Evolutionary conservation across 75 land plant species (phyloP).

Genomic region (Gnetum montanum): DNA sequence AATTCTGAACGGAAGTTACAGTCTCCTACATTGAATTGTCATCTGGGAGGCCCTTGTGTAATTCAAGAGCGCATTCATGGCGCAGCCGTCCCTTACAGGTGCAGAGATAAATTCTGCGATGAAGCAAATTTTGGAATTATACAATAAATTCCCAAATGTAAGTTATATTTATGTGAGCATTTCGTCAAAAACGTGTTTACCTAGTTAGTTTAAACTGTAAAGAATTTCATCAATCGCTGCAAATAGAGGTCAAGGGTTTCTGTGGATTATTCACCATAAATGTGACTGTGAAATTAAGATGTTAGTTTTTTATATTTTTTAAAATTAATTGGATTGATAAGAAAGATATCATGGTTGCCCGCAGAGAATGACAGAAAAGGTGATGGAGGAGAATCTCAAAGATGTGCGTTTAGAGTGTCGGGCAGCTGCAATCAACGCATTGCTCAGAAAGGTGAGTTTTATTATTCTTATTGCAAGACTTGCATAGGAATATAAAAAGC

Average conservation of each 20-base stretch:
- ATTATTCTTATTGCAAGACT: too few species aligned
- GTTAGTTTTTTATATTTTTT: neutral
- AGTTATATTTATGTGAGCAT: neutral
- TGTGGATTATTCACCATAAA: neutral
- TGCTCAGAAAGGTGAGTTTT: conserved; percentile 7
- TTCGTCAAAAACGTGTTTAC: neutral
- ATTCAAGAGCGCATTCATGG: too few species aligned
- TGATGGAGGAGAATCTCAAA: conserved; percentile 8
- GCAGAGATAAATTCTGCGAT: neutral
- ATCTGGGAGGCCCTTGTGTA: too few species aligned
- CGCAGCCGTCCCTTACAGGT: too few species aligned
- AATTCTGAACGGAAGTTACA: too few species aligned
- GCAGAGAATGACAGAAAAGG: conserved; percentile 9
- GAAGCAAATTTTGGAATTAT: conserved; percentile 5
- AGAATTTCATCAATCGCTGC: neutral
- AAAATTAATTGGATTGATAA: neutral
- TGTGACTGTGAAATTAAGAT: neutral
- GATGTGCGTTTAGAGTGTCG: neutral
- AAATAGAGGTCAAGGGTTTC: neutral
- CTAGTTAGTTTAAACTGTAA: neutral
- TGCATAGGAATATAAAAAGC: too few species aligned
- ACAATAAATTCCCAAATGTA: conserved; percentile 1
- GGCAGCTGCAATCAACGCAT: conserved; percentile 1
- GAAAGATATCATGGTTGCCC: too few species aligned
- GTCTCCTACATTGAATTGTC: too few species aligned